Base-by-base conservation (phyloP, 768 basidiomycete species). In the Russula lepida region DNA sequence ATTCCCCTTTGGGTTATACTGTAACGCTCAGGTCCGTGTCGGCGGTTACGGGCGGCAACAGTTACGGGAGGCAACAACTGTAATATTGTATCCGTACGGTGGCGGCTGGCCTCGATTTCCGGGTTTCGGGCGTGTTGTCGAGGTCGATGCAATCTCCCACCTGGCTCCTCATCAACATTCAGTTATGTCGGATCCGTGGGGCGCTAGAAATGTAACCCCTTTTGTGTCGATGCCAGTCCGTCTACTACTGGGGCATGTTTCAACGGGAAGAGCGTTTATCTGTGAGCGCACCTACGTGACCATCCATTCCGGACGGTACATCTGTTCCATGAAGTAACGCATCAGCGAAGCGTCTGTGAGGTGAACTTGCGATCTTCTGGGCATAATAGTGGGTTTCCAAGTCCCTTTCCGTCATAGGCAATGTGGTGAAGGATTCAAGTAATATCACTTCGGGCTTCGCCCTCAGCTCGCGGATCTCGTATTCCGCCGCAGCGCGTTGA, bases 271-370 rank as follows among this genome's bases (percentile, higher is more conserved):
- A 97, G 69, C 88, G 81, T 71, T 88, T 85, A 71, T 95, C 84
- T 0, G 84, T 81, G 52, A 95, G 77, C 65, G 91, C 88, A 11
- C 92, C 95, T 5, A 95, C 92, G 58, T 80, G 44, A 98, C 95
- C 83, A 99, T 95, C 56, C 91, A 78, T 69, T 98, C 95, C 0
- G 97, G 95, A 54, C 83, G 77, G 72, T 92, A 98, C 94, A 93
- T 97, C 41, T 85, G 81, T 56, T 76, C 75, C 77, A 89, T 84
- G 63, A 78, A 88, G 6, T 78, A 74, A 52, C 81, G 78, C 59
- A 98, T 78, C 27, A 81, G 74, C 44, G 78, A 72, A 32, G 78
- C 77, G 62, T 87, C 84, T 54, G 98, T 84, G 51, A 73, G 64
- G 54, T 83, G 76, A 68, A 97, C n/a, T n/a, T 82, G 44, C 89